Base-by-base conservation (phyloP, 257 asterid genomes). In the Eucommia ulmoides region DNA sequence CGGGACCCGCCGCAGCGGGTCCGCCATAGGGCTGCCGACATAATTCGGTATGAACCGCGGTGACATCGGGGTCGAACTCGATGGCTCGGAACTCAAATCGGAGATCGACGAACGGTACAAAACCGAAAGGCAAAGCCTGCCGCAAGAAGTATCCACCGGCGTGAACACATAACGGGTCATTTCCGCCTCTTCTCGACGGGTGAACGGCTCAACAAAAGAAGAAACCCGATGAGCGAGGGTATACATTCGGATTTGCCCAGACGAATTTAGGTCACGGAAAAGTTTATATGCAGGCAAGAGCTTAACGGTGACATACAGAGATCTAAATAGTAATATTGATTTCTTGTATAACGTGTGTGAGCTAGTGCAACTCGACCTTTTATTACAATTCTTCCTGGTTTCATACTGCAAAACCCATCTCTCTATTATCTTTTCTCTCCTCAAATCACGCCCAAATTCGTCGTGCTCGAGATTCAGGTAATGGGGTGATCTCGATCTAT, bases 21-120 rank as follows among this genome's bases (percentile, higher is more conserved):
- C 94, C 2, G 94, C 94, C 87, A 83, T 33, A 51, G 96, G 96
- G 53, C 94, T 87, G 25, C 96, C 94, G 52, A 87, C 94, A 60
- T 87, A 87, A 64, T 87, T 93, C 23, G 73, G 78, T 50, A 87
- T 87, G 66, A 87, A 69, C 42, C 80, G 84, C 0, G 94, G 94
- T 41, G 87, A 72, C 24, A 83, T 70, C 14, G 93, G 93, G 51
- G 89, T 87, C 22, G 93, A 78, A 49, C 87, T 87, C 22, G 93
- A 78, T 53, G 94, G 83, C 63, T 83, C 96, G 8, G 81, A 87
- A 62, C 65, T 68, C 59, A 74, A 59, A 58, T 83, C 94, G 29
- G 69, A 66, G 7, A 76, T 65, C 0, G 93, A 78, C 2, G 91
- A 65, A 14, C 77, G 78, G 62, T 87, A 87, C 73, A 61, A 56